Evolutionary conservation across 2,329 filamentous ascomycete species (phyloP), one percentile per base, ranked within the genome.

Genomic region (Penicillium sp.): DNA sequence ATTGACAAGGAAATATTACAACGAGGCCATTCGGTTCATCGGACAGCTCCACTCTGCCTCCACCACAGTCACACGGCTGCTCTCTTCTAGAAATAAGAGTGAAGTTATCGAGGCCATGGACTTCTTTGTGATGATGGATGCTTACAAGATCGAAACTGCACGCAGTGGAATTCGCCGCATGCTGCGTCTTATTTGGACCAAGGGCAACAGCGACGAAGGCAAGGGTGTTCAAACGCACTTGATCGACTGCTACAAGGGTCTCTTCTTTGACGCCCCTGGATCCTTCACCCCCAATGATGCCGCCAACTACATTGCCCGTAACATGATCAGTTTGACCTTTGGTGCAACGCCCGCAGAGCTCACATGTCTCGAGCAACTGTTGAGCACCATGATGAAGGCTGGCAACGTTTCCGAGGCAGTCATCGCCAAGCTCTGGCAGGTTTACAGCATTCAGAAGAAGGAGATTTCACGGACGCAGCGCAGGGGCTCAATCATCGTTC

Each of bases 31-130:
- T 58, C 89, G 88, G 60, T 99, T 99, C 69, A 96, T 99, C 62
- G 89, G 96, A 58, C 89, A 95, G 5, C 80, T 99, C 21, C 91
- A 97, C 62, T 85, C 88, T 10, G 90, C 91, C 21, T 95, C 92
- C 1, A 83, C 83, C 8, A 86, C 86, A 2, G 87, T 97, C 32
- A 91, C 89, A 59, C 93, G 97, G 73, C 82, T 99, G 16, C 83
- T 99, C 3, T 91, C 91, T 5, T 95, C 94, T 29, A 91, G 90
- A 69, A 99, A 99, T 80, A 99, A 99, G 81, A 96, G 91, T 65
- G 94, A 99, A 72, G 90, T 97, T 24, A 96, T 99, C 58, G 95
- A 99, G 73, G 94, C 95, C 14, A 99, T 99, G 86, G 94, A 99
- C 71, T 99, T 95, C 75, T 96, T 99, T 64, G 92, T 95, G 64